Base-by-base conservation (phyloP, 352 stramenopile species). In the Globisporangium perplexum region DNA sequence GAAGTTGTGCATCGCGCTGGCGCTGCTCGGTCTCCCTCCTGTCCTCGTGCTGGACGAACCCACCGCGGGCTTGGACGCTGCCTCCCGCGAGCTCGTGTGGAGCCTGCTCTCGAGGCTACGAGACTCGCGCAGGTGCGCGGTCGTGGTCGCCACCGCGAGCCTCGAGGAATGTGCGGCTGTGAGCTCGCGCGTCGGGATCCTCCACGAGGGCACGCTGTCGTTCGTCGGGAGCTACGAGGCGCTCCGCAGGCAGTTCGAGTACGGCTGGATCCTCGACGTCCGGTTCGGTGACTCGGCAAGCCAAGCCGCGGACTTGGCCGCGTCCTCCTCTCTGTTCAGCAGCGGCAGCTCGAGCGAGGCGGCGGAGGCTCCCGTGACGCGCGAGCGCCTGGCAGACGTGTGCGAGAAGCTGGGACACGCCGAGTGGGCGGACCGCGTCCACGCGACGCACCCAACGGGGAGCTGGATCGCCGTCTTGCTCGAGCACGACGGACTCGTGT, bases 11-110 rank as follows among this genome's bases (percentile, higher is more conserved):
- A 38, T 66, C 31, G 54, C 53, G 15, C 18, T 59, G 17, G 59
- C 54, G 1, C 17, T 62, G 15, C 36, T 66, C 17, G 53, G 59
- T 0, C 11, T 43, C 22, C 53, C 59, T 18, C 24, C 57, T 6
- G 55, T 66, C 33, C 31, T 66, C 18, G 28, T 62, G 38, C 59
- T 66, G 1, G 59, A 66, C 22, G 53, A 62, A 3, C 59, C 59
- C 20, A 62, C 59, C 17, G 46, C 43, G 7, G 53, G 59, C 12
- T 30, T 65, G 39, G 59, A 65, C 33, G 43, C 24, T 23, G 47
- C 46, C 20, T 18, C 53, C 4, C 47, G 53, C 0, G 28, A 50
- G 42, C 53, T 33, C 22, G n/a, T 65, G 12, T 65, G 59, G 59
- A 17, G 22, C 15, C n/a, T 65, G 39, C 42, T 65, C 23, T 26